Evolutionary conservation across 2,329 filamentous ascomycete genomes (phyloP).

Genomic region (Raffaelea arxii): DNA sequence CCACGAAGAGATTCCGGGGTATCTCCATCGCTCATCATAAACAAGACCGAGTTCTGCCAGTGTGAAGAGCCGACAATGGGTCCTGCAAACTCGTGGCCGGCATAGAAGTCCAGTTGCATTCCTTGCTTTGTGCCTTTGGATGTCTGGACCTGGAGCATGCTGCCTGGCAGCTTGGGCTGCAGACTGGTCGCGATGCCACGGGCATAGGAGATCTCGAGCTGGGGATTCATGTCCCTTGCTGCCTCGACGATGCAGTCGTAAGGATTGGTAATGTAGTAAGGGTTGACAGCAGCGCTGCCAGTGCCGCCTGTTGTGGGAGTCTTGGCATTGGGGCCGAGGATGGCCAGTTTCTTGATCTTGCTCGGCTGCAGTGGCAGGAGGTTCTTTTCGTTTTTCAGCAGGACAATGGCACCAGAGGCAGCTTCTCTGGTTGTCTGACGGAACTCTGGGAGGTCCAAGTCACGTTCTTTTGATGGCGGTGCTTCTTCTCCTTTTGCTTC

Average conservation of each 20-base stretch:
- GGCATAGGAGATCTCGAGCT: conserved; percentile 6
- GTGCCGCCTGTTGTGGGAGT: conserved; percentile 13
- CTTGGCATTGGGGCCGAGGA: conserved; percentile 14
- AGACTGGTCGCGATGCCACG: conserved; percentile 10
- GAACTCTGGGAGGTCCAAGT: conserved; percentile 11
- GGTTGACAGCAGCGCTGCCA: conserved; percentile 15
- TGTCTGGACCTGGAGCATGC: conserved; percentile 1
- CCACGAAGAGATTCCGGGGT: conserved; percentile 12
- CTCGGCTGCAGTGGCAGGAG: conserved; percentile 13
- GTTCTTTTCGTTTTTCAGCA: conserved; percentile 15
- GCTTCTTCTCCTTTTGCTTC: too few relatives aligned
- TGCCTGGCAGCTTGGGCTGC: conserved; percentile 9
- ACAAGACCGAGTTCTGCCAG: conserved; percentile 13
- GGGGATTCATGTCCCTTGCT: background rate
- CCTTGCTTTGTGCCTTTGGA: conserved; percentile 1
- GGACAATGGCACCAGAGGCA: conserved; percentile 14
- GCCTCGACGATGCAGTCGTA: conserved; percentile 5
- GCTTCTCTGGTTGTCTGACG: conserved; percentile 12
- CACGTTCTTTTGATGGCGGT: background rate
- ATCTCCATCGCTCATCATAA: conserved; percentile 15
- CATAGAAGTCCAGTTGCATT: conserved; percentile 12
- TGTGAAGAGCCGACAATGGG: conserved; percentile 6
- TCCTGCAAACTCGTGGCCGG: conserved; percentile 9
- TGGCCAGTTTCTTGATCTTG: conserved; percentile 4
- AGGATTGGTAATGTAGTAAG: conserved; percentile 13